These are phyloP conservation scores for Mallotus nudiflorus DNA, from an alignment of 345 rosid species.

Conservation along the genomic window DNA sequence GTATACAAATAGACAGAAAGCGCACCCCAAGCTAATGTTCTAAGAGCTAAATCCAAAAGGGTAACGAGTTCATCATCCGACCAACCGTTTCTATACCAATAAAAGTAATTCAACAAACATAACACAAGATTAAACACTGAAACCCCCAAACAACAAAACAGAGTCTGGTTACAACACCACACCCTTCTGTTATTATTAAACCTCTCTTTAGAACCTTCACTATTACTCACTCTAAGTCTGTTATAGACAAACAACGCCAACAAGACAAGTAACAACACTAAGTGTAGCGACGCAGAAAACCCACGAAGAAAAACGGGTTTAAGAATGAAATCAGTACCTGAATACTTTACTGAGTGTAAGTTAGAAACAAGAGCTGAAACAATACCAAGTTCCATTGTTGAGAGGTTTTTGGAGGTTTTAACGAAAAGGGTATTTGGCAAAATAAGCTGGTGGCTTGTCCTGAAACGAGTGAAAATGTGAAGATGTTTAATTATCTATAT, in stretches of 20 bases:
- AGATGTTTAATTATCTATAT: background rate
- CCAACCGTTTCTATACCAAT: constrained; percentile 64
- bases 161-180: constrained; percentile 40
- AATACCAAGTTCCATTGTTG: constrained; percentile 33
- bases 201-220: constrained; percentile 18
- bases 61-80: constrained; percentile 46
- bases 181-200: constrained; percentile 10
- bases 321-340: constrained; percentile 36
- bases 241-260: constrained; percentile 36
- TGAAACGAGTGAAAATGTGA: background rate
- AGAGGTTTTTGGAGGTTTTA: constrained; percentile 4
- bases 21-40: constrained; percentile 66
- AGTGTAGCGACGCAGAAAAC: constrained; percentile 43
- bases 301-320: constrained; percentile 41
- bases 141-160: constrained; percentile 52
- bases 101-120: constrained; percentile 57
- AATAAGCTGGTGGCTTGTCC: background rate
- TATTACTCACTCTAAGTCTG: constrained; percentile 29
- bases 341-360: constrained; percentile 23
- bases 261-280: constrained; percentile 42
- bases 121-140: constrained; percentile 50
- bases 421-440: background rate
- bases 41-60: constrained; percentile 54
- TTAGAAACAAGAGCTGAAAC: constrained; percentile 25
- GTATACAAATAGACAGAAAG: constrained; percentile 38